phyloP scores from a whole-genome alignment of 176 grass and related monocot species.

The Leersia perrieri region DNA sequence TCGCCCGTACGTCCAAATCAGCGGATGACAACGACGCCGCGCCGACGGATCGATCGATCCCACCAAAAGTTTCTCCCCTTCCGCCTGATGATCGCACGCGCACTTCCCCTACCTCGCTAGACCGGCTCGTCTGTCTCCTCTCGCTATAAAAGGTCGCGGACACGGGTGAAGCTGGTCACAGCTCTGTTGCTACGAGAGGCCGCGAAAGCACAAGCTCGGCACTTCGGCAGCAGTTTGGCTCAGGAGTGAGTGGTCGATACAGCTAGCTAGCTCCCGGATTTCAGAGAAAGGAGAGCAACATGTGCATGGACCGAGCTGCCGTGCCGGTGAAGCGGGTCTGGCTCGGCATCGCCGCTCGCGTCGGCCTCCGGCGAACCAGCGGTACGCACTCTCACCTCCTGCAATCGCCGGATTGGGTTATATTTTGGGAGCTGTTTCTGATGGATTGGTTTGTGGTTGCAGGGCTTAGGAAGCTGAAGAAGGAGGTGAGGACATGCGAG shows the following conservation, averaged over 20 bases:
- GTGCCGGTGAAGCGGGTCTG: slow-evolving; percentile 60
- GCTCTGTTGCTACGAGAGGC: neutral
- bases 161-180: neutral
- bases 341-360: slow-evolving; percentile 45
- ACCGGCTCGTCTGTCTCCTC: neutral
- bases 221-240: neutral
- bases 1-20: slow-evolving; percentile 6
- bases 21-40: slow-evolving; percentile 26
- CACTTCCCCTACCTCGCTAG: slow-evolving; percentile 14
- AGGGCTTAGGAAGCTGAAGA: slow-evolving; percentile 74
- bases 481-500: slow-evolving; percentile 91
- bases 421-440: neutral
- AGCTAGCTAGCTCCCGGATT: neutral
- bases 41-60: neutral
- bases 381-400: slow-evolving; percentile 34
- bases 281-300: neutral
- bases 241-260: neutral
- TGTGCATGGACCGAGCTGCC: slow-evolving; percentile 47
- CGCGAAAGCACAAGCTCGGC: neutral
- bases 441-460: slow-evolving; percentile 13
- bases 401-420: neutral
- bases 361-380: slow-evolving; percentile 49
- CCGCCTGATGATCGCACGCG: slow-evolving; percentile 36
- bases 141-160: slow-evolving; percentile 35
- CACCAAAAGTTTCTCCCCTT: slow-evolving; percentile 1